Conservation (phyloP, 208 protist genomes). For the Trypanosoma platydactyli region DNA sequence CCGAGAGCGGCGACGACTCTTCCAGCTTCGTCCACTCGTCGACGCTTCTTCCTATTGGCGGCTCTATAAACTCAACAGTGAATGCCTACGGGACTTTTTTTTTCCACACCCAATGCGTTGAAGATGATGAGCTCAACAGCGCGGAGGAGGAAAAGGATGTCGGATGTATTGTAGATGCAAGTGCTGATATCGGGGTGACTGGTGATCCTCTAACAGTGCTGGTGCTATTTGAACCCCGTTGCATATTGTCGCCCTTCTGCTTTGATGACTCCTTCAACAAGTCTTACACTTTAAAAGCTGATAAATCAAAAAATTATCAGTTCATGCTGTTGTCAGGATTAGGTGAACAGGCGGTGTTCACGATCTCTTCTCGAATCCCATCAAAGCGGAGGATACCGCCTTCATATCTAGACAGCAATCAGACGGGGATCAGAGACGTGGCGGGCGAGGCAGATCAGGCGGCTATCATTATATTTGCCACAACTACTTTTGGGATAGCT, state of each 20-base stretch:
- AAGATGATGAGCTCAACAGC: no score
- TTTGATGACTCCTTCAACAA: constrained; percentile 15
- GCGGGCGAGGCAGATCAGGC: constrained; percentile 3
- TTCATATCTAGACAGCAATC: constrained; percentile 10
- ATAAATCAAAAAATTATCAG: constrained; percentile 5
- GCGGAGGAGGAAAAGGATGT: neutral
- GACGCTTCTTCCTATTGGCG: constrained; percentile 3
- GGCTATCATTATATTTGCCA: constrained; percentile 16
- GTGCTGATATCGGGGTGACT: neutral
- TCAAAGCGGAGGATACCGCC: neutral
- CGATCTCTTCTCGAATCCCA: neutral
- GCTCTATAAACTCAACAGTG: constrained; percentile 1
- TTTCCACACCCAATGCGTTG: constrained; percentile 9
- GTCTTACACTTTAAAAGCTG: neutral
- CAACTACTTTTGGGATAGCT: neutral
- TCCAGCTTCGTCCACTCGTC: neutral
- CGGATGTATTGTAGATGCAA: constrained; percentile 4
- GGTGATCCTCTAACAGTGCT: constrained; percentile 2
- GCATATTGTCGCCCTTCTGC: constrained; percentile 11
- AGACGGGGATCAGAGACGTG: constrained; percentile 4
- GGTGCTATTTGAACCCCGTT: constrained; percentile 1
- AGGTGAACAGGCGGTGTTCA: neutral
- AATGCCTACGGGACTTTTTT: constrained; percentile 6
- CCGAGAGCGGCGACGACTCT: neutral
- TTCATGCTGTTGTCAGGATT: constrained; percentile 15